phyloP scores from a whole-genome alignment of 345 rosid species.

The Psidium guajava region DNA sequence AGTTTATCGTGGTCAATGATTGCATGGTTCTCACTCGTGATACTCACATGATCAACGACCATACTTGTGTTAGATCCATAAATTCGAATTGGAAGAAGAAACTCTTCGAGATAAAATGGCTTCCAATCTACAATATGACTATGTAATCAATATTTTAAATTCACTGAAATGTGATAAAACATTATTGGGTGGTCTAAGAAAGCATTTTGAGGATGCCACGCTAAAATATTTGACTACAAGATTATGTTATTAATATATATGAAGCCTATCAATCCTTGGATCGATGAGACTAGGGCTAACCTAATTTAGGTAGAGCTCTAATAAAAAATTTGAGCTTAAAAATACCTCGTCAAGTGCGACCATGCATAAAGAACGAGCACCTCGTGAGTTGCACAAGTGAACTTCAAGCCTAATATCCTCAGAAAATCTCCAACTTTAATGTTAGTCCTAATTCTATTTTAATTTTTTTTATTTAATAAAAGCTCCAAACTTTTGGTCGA shows the following conservation, averaged over 20 bases:
- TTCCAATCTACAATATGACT: neutral
- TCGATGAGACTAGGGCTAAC: neutral
- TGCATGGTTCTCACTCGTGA: too few species aligned
- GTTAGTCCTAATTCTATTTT: too few species aligned
- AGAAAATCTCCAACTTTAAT: too few species aligned
- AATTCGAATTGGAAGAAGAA: neutral
- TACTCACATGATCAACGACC: neutral
- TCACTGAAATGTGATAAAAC: neutral
- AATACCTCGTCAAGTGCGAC: neutral
- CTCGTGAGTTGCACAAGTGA: too few species aligned
- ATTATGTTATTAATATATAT: neutral
- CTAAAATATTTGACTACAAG: neutral
- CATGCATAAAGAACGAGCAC: neutral
- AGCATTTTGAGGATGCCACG: neutral
- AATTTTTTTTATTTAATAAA: too few species aligned
- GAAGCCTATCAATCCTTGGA: neutral
- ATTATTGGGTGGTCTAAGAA: neutral
- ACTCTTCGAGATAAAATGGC: fast-evolving
- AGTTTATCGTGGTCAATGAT: neutral
- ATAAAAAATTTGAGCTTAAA: neutral
- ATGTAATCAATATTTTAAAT: neutral
- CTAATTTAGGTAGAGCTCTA: neutral
- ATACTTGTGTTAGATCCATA: neutral
- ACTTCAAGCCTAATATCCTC: too few species aligned
- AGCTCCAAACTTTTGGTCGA: too few species aligned